Evolutionary conservation across 2,329 filamentous ascomycete genomes (phyloP), one percentile per base, ranked within the genome.

Genomic region (Paecilomyces dactylethromorphus): DNA sequence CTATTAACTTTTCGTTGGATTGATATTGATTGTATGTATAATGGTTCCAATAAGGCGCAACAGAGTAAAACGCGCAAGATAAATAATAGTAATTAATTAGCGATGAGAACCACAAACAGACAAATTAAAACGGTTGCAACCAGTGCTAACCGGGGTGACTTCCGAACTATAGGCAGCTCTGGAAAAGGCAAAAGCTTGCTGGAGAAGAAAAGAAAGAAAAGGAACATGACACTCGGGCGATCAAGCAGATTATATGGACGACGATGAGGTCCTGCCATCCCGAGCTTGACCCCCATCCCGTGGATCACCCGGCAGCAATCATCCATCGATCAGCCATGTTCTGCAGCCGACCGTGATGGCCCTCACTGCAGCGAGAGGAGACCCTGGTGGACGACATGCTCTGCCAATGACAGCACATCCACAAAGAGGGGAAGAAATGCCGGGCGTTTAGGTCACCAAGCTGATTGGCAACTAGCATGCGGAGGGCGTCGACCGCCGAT

Each of bases 131-230:
- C 64, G 65, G 64, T 67, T 69, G 68, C 73, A 75, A 66, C 73
- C 72, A 75, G 72, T 75, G 71, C 72, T 71, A 58, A 45, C 39
- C 67, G 68, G 71, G 71, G 68, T 67, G 71, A 68, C 63, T 63
- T 69, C 65, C 65, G 76, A 80, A 79, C 79, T 81, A 71, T 69
- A 66, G 70, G 70, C 74, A 76, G 71, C 71, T 74, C 71, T 61
- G 65, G 63, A 63, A 65, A 62, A 71, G 65, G 75, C 74, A 79
- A 80, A 70, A 78, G 79, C 86, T 89, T 89, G 87, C 86, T 87
- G 81, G 81, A 81, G 85, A 84, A 78, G 78, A 71, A 70, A 73
- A 71, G 68, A 66, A 75, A 76, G 76, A 70, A 70, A 68, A 72
- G 68, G 65, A 68, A 70, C 67, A 69, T 68, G 57, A 64, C 54